phyloP scores from a whole-genome alignment of 192 early-diverging fungal species.

The Linnemannia elongata region DNA sequence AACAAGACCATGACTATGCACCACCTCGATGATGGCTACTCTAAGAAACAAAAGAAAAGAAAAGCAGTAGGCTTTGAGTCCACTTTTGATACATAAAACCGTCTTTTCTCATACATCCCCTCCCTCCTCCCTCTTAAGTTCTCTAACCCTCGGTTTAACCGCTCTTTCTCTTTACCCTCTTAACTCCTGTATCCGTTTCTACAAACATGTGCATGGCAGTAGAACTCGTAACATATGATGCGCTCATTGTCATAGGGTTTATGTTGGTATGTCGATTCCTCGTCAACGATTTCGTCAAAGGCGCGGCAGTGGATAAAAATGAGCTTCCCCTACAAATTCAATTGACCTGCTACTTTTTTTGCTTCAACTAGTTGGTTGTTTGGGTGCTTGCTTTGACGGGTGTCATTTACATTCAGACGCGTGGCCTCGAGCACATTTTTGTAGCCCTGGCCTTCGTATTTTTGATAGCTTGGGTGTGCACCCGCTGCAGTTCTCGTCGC shows the following conservation, averaged over 20 bases:
- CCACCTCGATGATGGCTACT: neutral
- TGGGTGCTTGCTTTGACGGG: conserved; percentile 19
- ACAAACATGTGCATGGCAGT: conserved; percentile 4
- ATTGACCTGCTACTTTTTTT: neutral
- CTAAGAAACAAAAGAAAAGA: neutral
- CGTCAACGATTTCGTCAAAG: neutral
- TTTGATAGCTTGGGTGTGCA: conserved; percentile 19
- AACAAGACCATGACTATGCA: neutral
- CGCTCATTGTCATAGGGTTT: neutral
- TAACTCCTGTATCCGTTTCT: neutral
- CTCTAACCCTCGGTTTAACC: neutral
- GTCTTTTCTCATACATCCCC: neutral
- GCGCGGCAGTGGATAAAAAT: neutral
- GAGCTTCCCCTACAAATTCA: neutral
- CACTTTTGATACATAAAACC: neutral
- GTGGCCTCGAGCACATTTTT: conserved; percentile 25
- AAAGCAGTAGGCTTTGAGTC: neutral
- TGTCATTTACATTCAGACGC: conserved; percentile 15
- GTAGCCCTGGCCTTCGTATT: conserved; percentile 13
- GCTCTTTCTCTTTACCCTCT: neutral
- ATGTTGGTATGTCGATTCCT: conserved; percentile 11
- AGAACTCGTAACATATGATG: conserved; percentile 17
- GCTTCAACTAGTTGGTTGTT: neutral
- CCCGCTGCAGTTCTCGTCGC: conserved; percentile 9
- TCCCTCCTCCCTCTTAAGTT: neutral